These are phyloP conservation scores for Ascoidea tarda DNA, from an alignment of 805 yeast species.

Conservation along the genomic window DNA sequence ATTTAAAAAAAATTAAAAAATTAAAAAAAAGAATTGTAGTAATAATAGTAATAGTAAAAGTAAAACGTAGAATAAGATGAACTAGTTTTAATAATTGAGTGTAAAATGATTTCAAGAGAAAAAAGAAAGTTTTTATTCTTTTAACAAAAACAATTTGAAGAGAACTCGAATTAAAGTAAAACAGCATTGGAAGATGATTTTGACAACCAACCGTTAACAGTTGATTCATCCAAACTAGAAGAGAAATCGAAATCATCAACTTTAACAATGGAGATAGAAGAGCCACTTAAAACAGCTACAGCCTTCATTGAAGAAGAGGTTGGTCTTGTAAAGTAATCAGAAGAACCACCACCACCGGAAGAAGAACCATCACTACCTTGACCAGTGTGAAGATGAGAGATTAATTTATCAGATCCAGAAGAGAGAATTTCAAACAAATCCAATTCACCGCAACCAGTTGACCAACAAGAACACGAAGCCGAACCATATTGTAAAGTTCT, in stretches of 20 bases:
- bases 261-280: constrained; percentile 41
- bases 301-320: constrained; percentile 65
- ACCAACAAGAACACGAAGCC: constrained; percentile 86
- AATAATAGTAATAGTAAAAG: too few species aligned
- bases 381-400: constrained; percentile 72
- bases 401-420: constrained; percentile 60
- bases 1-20: too few species aligned
- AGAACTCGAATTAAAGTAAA: too few species aligned
- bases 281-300: constrained; percentile 66
- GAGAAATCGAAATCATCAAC: constrained; percentile 45
- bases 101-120: too few species aligned
- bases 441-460: constrained; percentile 94
- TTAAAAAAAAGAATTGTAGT: too few species aligned
- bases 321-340: constrained; percentile 85
- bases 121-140: too few species aligned
- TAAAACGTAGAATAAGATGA: too few species aligned
- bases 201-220: constrained; percentile 45
- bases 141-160: too few species aligned
- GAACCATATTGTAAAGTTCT: constrained; percentile 92
- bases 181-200: too few species aligned
- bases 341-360: constrained; percentile 77
- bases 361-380: constrained; percentile 47
- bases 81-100: too few species aligned
- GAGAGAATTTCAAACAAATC: constrained; percentile 85
- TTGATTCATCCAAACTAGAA: constrained; percentile 35